Conservation (phyloP, 768 basidiomycete species). For the Rubroboletus satanas region DNA sequence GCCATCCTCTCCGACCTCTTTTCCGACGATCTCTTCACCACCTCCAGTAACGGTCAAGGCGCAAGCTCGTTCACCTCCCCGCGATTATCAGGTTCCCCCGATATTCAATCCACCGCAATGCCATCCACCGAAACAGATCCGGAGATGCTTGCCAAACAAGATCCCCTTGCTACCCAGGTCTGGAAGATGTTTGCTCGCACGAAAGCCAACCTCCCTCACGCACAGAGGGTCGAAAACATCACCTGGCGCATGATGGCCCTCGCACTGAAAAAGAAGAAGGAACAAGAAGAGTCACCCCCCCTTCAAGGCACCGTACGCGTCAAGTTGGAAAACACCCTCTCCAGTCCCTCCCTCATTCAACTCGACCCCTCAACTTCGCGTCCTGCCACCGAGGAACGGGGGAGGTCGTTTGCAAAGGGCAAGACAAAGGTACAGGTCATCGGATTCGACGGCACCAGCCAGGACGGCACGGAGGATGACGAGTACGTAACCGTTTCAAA, state of each 20-base stretch:
- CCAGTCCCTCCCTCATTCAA: slow-evolving; percentile 3
- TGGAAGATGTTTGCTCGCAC: slow-evolving; percentile 96
- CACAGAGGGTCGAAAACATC: slow-evolving; percentile 94
- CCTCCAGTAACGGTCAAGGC: slow-evolving; percentile 26
- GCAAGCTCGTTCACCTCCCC: slow-evolving; percentile 64
- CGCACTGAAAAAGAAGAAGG: slow-evolving; percentile 85
- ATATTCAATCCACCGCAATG: slow-evolving; percentile 45
- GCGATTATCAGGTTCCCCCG: slow-evolving; percentile 63
- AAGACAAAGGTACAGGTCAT: slow-evolving; percentile 74
- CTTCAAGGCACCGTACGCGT: slow-evolving; percentile 10
- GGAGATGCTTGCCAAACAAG: slow-evolving; percentile 69
- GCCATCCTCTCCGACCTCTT: slow-evolving; percentile 68
- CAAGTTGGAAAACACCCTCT: slow-evolving; percentile 18
- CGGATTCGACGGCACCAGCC: slow-evolving; percentile 75
- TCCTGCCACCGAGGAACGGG: slow-evolving; percentile 48
- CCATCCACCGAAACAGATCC: slow-evolving; percentile 49
- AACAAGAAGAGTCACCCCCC: slow-evolving; percentile 47
- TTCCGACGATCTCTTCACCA: slow-evolving; percentile 59
- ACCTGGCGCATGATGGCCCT: slow-evolving; percentile 99
- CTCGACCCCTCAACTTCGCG: slow-evolving; percentile 2
- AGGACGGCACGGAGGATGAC: slow-evolving; percentile 66
- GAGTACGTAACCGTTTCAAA: slow-evolving; percentile 52
- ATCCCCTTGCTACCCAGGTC: slow-evolving; percentile 91
- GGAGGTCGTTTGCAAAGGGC: slow-evolving; percentile 75
- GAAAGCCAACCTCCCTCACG: slow-evolving; percentile 86